Conservation (phyloP, 805 yeast species). For the Teunomyces tritomae region DNA sequence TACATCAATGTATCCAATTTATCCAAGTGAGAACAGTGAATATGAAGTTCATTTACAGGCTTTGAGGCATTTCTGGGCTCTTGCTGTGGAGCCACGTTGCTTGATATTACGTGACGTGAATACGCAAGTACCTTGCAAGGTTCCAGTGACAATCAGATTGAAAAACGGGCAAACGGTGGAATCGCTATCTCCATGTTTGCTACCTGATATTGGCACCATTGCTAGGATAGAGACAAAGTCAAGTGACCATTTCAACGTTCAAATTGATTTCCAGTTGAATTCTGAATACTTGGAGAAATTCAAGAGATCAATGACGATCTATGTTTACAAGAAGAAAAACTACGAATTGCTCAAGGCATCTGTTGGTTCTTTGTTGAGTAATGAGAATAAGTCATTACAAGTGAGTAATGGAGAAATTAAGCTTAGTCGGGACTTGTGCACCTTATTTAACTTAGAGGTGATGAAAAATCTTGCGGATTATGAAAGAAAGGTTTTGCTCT, state of each 20-base stretch:
- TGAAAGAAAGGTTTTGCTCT: constrained; percentile 30
- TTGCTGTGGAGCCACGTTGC: constrained; percentile 79
- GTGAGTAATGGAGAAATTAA: constrained; percentile 25
- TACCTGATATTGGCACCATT: constrained; percentile 59
- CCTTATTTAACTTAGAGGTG: constrained; percentile 21
- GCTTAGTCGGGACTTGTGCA: constrained; percentile 23
- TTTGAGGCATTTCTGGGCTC: constrained; percentile 84
- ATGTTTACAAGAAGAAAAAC: constrained; percentile 47
- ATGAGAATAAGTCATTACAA: constrained; percentile 30
- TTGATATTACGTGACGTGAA: constrained; percentile 71
- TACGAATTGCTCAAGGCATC: constrained; percentile 36
- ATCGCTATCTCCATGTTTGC: constrained; percentile 59
- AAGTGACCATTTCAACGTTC: constrained; percentile 53
- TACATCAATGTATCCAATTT: constrained; percentile 75
- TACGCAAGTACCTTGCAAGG: constrained; percentile 53
- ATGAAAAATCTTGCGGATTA: constrained; percentile 21
- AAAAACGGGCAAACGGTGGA: constrained; percentile 35
- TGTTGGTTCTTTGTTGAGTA: constrained; percentile 31
- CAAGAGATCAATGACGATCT: constrained; percentile 45
- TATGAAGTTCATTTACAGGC: constrained; percentile 76
- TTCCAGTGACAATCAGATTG: constrained; percentile 38
- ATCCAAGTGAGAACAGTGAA: constrained; percentile 45
- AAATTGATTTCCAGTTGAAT: constrained; percentile 41
- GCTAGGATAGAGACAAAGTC: constrained; percentile 44
- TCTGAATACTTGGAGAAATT: constrained; percentile 44